Conservation (phyloP, 345 rosid genomes). For the Gossypium bickii region DNA sequence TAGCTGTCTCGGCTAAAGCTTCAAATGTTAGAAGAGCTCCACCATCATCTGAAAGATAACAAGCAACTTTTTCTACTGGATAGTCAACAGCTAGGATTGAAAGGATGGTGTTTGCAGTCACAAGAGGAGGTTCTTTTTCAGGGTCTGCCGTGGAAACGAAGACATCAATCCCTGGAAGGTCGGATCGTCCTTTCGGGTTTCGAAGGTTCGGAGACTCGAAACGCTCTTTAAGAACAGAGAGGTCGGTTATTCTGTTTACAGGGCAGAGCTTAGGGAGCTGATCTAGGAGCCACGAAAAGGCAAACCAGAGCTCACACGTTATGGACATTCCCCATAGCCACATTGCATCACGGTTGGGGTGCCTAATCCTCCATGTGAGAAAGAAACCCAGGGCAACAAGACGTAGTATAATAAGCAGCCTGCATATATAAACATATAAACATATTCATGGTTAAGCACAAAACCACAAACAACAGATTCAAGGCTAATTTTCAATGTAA, state of each 20-base stretch:
- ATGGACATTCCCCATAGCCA: slow-evolving; percentile 78
- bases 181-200: slow-evolving; percentile 73
- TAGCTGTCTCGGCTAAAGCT: slow-evolving; percentile 74
- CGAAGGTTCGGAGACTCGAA: slow-evolving; percentile 69
- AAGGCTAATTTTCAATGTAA: background rate
- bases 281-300: slow-evolving; percentile 71
- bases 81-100: slow-evolving; percentile 73
- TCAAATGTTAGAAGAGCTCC: slow-evolving; percentile 70
- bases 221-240: slow-evolving; percentile 54
- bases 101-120: slow-evolving; percentile 71
- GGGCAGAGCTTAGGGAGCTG: slow-evolving; percentile 84
- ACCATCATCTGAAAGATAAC: slow-evolving; percentile 77
- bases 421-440: slow-evolving; percentile 19
- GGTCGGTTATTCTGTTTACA: slow-evolving; percentile 65
- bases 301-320: slow-evolving; percentile 78
- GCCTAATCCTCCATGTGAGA: slow-evolving; percentile 66
- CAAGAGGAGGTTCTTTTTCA: slow-evolving; percentile 78
- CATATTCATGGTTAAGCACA: background rate
- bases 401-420: slow-evolving; percentile 49
- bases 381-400: slow-evolving; percentile 63
- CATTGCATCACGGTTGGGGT: slow-evolving; percentile 67
- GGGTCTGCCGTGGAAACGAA: slow-evolving; percentile 83
- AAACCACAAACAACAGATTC: background rate
- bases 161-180: slow-evolving; percentile 72
- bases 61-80: slow-evolving; percentile 74